phyloP scores from a whole-genome alignment of 345 rosid genomes.

The Raphanus raphanistrum region DNA sequence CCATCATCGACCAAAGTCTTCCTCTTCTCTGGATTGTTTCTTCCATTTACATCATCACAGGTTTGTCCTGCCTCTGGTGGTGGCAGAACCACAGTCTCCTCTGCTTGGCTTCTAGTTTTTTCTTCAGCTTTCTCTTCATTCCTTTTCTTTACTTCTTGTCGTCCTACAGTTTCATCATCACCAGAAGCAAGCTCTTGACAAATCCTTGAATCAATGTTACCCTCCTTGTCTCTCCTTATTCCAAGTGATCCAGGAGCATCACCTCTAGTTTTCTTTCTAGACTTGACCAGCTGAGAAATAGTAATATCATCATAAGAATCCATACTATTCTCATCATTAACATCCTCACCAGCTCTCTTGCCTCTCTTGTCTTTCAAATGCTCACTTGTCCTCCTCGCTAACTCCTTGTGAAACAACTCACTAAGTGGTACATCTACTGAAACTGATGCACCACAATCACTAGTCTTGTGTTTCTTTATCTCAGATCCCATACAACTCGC shows the following conservation, averaged over 20 bases:
- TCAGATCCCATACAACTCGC: background rate
- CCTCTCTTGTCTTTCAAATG: background rate
- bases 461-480: conserved; percentile 1
- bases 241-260: background rate
- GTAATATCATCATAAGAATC: background rate
- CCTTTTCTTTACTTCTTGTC: background rate
- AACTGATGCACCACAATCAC: conserved; percentile 8
- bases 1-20: background rate
- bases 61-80: background rate
- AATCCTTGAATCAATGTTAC: background rate
- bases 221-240: background rate
- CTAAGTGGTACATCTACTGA: conserved; percentile 3
- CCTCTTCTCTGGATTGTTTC: background rate
- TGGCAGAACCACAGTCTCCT: background rate
- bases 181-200: conserved; percentile 1
- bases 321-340: background rate
- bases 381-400: background rate
- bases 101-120: background rate
- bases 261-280: background rate
- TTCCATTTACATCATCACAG: background rate
- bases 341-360: conserved; percentile 14
- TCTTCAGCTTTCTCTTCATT: background rate
- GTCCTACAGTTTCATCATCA: background rate
- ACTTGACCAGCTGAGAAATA: background rate
- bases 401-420: conserved; percentile 3